Base-by-base conservation (phyloP, 768 basidiomycete genomes). In the Chalciporus sphaerocephalus region DNA sequence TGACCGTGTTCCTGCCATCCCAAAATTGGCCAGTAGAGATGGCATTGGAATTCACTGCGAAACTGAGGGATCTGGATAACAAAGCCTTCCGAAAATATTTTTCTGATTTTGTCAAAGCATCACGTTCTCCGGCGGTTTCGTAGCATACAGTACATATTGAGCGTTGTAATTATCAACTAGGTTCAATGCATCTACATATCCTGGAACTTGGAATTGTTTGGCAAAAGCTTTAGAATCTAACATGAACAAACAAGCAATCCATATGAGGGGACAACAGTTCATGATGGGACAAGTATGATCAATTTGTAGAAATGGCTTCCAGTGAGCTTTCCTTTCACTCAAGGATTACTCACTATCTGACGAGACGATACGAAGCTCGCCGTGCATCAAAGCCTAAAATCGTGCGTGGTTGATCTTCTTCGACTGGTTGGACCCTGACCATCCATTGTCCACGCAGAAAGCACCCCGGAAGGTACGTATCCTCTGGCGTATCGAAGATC, bases 1-100 rank as follows among this genome's bases (percentile, higher is more conserved):
- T 83, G 11, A 73, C 72, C 41, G 79, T 83, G 22, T 92, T 91
- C 67, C 77, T 99, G 16, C 94, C 96, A 1, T 81, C 91, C 8
- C 83, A 95, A 68, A 80, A 84, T 51, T 93, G 92, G 79, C 93
- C 96, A 24, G 67, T 76, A 17, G 81, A 87, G 35, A 81, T 76
- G 21, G 85, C 88, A 4, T 51, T 83, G 35, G 87, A 93, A 53
- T 91, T 96, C 52, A 78, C 83, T 2, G 75, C 76, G 15, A 89
- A 89, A 61, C 65, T 92, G 55, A 77, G 81, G 48, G 82, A 81
- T 62, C 66, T 86, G 46, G 90, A 92, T 58, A 70, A 73, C 53
- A 91, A 86, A 62, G 69, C 64, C 27, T 92, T 92, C 70, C 75
- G 86, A 57, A 92, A 88, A 73, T 92, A 89, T 67, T 92, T 91